A percentile compares a stretch with the other conserved stretches of the same genome.
Conservation (phyloP, 2,329 filamentous ascomycete species). For the Trichoderma sp. region DNA sequence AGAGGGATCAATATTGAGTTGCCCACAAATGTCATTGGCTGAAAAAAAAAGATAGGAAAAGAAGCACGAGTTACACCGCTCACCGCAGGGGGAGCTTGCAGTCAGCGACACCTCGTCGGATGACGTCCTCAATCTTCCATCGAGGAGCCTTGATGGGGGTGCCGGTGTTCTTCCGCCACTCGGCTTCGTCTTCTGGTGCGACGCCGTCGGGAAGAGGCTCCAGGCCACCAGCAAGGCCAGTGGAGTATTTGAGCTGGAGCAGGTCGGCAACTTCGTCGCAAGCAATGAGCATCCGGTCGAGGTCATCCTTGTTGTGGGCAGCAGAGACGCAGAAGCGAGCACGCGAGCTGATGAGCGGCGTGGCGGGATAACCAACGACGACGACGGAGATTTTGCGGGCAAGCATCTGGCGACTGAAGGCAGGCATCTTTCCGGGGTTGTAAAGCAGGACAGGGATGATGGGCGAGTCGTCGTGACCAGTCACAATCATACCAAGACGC, state of each 20-base stretch:
- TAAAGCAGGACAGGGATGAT: conserved; percentile 94
- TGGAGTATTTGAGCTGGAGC: conserved; percentile 95
- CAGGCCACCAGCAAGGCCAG: conserved; percentile 84
- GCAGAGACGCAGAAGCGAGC: conserved; percentile 94
- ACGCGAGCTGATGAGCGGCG: conserved; percentile 88
- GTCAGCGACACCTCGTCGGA: conserved; percentile 71
- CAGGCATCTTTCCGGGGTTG: conserved; percentile 98
- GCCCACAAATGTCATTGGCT: neutral
- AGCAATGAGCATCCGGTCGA: conserved; percentile 82
- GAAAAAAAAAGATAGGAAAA: conserved; percentile 21
- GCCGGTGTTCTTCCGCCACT: conserved; percentile 59
- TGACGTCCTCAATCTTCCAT: conserved; percentile 81
- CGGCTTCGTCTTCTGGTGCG: conserved; percentile 66
- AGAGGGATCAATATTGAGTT: neutral
- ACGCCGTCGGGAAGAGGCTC: conserved; percentile 71
- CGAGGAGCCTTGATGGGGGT: conserved; percentile 72
- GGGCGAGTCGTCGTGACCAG: conserved; percentile 95
- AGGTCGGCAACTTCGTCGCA: conserved; percentile 92
- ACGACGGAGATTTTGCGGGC: conserved; percentile 97
- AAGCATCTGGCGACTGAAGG: conserved; percentile 98
- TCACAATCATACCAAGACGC: conserved; percentile 93
- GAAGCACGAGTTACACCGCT: conserved; percentile 12
- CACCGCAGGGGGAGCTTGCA: conserved; percentile 69
- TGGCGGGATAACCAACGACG: conserved; percentile 94
- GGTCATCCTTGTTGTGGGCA: conserved; percentile 96